Percentiles rank a stretch among this genome's conserved stretches.
These are phyloP conservation scores for Populus trichocarpa DNA, from an alignment of 441 rosid species.

Conservation along the genomic window DNA sequence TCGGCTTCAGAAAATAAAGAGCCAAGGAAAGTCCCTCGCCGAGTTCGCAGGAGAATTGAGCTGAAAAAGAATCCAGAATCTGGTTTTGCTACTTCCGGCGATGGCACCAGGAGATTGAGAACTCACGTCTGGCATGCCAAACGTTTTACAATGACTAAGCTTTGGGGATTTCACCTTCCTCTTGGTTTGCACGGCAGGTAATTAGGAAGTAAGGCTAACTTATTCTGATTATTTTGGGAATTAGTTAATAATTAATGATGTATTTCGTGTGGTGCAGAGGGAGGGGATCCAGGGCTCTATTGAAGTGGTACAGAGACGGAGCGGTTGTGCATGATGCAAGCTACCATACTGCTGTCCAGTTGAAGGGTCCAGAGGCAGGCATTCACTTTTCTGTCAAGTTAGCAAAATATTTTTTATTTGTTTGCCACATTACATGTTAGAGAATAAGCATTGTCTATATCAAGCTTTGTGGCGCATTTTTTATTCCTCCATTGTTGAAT, in stretches of 20 bases:
- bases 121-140: constrained; percentile 97
- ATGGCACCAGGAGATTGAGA: constrained; percentile 82
- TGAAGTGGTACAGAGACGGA: constrained; percentile 64
- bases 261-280: constrained; percentile 53
- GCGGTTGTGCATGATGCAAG: constrained; percentile 88
- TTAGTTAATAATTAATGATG: neutral
- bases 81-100: constrained; percentile 58
- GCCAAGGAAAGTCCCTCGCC: constrained; percentile 39
- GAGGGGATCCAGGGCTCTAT: constrained; percentile 82
- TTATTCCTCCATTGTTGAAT: neutral
- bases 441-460: neutral
- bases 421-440: neutral
- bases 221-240: neutral
- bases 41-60: constrained; percentile 57
- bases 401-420: neutral
- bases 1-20: neutral
- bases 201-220: neutral
- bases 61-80: constrained; percentile 50
- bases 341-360: constrained; percentile 62
- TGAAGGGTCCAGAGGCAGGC: constrained; percentile 92
- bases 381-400: constrained; percentile 20
- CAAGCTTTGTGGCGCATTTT: neutral
- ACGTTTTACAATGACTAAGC: constrained; percentile 80
- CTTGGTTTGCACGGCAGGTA: constrained; percentile 89
- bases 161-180: constrained; percentile 89